Evolutionary conservation across 2,329 filamentous ascomycete genomes (phyloP).

Genomic region (Colletotrichum sp.): DNA sequence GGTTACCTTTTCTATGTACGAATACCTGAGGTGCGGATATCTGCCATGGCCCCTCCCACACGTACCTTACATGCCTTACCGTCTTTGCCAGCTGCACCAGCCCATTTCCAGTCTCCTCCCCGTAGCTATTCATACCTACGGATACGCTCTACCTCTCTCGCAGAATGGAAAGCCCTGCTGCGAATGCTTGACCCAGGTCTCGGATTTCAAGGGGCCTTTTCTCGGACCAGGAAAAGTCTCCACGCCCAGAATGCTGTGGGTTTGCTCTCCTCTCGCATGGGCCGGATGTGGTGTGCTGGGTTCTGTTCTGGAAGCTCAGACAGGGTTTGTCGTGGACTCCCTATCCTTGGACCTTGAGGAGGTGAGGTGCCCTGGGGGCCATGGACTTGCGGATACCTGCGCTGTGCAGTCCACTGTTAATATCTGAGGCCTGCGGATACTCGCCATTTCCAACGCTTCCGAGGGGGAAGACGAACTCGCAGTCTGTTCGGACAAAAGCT

Average conservation of each 20-base stretch:
- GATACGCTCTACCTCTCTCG: neutral
- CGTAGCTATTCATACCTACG: neutral
- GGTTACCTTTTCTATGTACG: neutral
- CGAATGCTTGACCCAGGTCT: neutral
- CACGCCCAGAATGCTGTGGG: neutral
- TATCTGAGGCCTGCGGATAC: neutral
- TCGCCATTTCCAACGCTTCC: neutral
- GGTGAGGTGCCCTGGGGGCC: neutral
- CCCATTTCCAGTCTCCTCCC: neutral
- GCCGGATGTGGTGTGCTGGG: neutral
- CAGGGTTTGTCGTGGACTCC: neutral
- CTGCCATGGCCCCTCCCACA: neutral
- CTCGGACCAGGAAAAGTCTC: neutral
- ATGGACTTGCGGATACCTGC: neutral
- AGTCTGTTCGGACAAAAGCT: neutral
- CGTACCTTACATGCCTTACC: neutral
- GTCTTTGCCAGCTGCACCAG: neutral
- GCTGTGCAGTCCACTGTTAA: neutral
- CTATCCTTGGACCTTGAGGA: neutral
- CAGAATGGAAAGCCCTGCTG: neutral
- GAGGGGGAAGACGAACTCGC: neutral
- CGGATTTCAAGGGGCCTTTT: neutral
- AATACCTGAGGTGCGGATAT: neutral
- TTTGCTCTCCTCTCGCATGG: conserved; percentile 8
- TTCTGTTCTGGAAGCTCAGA: conserved; percentile 2